These are phyloP conservation scores for Cyberlindnera mississippiensis DNA, from an alignment of 805 yeast species.

Conservation along the genomic window DNA sequence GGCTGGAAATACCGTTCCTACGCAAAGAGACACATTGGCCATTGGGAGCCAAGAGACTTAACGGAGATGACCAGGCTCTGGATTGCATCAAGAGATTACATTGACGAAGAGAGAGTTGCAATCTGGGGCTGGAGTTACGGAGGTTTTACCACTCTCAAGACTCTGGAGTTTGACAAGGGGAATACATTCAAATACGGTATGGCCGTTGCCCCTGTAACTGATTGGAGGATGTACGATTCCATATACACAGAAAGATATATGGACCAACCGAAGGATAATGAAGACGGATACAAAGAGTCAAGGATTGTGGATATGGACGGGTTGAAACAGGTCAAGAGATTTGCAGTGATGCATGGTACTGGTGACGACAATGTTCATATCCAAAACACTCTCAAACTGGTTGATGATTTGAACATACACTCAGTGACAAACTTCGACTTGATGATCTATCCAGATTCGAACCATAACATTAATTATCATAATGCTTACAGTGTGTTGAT, in stretches of 20 bases:
- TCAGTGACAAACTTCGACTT: conserved; percentile 75
- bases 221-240: conserved; percentile 73
- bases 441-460: conserved; percentile 89
- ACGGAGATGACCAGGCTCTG: conserved; percentile 47
- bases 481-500: conserved; percentile 74
- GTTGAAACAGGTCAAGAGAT: conserved; percentile 49
- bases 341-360: conserved; percentile 74
- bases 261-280: conserved; percentile 50
- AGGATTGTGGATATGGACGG: conserved; percentile 39
- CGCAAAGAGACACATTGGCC: conserved; percentile 57
- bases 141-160: conserved; percentile 71
- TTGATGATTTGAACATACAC: conserved; percentile 52
- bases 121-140: conserved; percentile 93
- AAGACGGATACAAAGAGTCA: conserved; percentile 43
- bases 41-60: conserved; percentile 75
- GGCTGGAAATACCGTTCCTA: conserved; percentile 63
- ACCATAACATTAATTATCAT: conserved; percentile 76
- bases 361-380: conserved; percentile 84
- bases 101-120: conserved; percentile 54
- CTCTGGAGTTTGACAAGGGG: conserved; percentile 63
- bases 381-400: conserved; percentile 59
- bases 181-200: conserved; percentile 67
- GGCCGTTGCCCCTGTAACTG: conserved; percentile 83
- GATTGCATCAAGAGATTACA: conserved; percentile 38
- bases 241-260: conserved; percentile 78